phyloP scores from a whole-genome alignment of 768 basidiomycete species.

The Lentinula boryana region DNA sequence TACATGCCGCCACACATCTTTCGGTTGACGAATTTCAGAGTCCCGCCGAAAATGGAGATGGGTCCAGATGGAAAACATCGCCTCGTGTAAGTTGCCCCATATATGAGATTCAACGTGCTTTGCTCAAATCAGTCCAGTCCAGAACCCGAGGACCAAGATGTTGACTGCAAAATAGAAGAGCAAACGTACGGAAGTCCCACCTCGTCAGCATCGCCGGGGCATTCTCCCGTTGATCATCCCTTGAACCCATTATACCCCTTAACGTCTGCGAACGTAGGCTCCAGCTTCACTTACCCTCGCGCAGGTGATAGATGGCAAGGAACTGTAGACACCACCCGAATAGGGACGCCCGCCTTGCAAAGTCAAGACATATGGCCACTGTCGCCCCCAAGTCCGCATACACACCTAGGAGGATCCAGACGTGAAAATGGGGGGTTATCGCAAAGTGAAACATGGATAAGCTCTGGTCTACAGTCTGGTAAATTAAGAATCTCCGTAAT shows the following conservation, averaged over 20 bases:
- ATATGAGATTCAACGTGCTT: neutral
- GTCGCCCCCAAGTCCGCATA: neutral
- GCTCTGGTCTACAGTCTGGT: neutral
- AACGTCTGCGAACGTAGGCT: slow-evolving; percentile 10
- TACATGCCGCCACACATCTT: slow-evolving; percentile 75
- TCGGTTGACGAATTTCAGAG: slow-evolving; percentile 74
- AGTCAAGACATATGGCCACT: slow-evolving; percentile 4
- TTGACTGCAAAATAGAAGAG: slow-evolving; percentile 47
- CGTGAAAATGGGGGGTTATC: neutral
- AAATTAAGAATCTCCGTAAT: neutral
- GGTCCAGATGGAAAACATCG: slow-evolving; percentile 63
- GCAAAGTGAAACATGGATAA: slow-evolving; percentile 2
- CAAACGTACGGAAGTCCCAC: slow-evolving; percentile 34
- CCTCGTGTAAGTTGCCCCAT: slow-evolving; percentile 46
- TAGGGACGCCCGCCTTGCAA: neutral
- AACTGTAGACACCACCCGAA: neutral
- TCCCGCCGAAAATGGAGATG: slow-evolving; percentile 74
- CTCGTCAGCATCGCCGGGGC: slow-evolving; percentile 20
- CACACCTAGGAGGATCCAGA: neutral
- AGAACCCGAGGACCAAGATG: slow-evolving; percentile 40
- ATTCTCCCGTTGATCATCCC: slow-evolving; percentile 29
- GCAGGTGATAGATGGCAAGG: slow-evolving; percentile 1
- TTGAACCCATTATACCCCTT: slow-evolving; percentile 26
- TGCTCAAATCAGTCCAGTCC: slow-evolving; percentile 17
- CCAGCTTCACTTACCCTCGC: slow-evolving; percentile 1